Conservation (phyloP, 257 asterid species). For the Lantana camara region DNA sequence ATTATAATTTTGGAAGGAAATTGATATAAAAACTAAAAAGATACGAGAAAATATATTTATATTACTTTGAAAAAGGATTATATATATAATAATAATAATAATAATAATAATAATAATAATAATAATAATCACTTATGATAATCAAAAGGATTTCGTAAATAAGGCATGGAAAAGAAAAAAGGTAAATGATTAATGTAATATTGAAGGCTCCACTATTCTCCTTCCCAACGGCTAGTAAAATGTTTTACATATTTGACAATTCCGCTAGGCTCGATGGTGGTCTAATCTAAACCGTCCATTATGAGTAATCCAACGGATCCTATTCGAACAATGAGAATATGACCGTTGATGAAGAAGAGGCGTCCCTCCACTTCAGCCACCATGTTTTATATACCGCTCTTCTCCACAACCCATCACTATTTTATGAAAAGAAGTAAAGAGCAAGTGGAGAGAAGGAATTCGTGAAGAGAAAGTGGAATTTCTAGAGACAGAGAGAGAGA, state of each 20-base stretch:
- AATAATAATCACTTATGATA: too few species aligned
- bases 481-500: background rate
- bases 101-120: too few species aligned
- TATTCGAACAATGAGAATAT: conserved; percentile 38
- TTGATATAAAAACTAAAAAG: too few species aligned
- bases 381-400: conserved; percentile 10
- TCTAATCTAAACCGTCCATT: conserved; percentile 32
- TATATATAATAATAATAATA: too few species aligned
- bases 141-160: too few species aligned
- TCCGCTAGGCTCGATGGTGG: too few species aligned
- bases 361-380: conserved; percentile 33
- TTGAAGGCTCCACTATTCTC: conserved; percentile 20
- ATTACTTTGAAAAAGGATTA: too few species aligned
- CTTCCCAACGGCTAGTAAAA: conserved; percentile 50
- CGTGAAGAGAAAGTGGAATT: background rate
- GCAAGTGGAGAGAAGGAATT: too few species aligned
- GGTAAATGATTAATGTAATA: background rate
- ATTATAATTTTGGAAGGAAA: too few species aligned
- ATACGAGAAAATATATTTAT: too few species aligned
- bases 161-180: background rate
- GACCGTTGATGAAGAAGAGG: conserved; percentile 50
- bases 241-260: too few species aligned
- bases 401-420: conserved; percentile 15
- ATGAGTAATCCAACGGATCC: conserved; percentile 42
- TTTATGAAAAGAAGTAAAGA: conserved; percentile 2